Percentiles rank a stretch among this genome's conserved stretches.
These are phyloP conservation scores for Penicillium antarcticum DNA, from an alignment of 495 filamentous ascomycete species.

Conservation along the genomic window DNA sequence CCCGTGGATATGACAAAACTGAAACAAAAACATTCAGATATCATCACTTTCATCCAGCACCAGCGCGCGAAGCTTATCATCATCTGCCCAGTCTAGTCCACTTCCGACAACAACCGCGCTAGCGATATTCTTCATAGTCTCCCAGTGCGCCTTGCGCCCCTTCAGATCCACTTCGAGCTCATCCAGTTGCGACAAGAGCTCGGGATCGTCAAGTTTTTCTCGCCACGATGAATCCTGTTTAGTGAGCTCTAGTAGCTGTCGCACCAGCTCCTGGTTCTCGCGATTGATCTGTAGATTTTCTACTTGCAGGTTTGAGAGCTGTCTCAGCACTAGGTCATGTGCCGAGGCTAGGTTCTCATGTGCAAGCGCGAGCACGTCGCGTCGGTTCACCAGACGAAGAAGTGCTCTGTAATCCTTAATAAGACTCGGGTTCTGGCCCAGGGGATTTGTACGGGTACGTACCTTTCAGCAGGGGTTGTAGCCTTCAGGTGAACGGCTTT, in stretches of 20 bases:
- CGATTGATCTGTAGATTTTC: constrained; percentile 51
- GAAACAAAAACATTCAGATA: constrained; percentile 16
- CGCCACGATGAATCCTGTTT: constrained; percentile 52
- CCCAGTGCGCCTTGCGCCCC: constrained; percentile 60
- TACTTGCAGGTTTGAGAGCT: constrained; percentile 52
- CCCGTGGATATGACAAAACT: constrained; percentile 2
- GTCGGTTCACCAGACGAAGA: constrained; percentile 59
- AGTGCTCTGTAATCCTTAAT: constrained; percentile 51
- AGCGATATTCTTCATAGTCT: constrained; percentile 69
- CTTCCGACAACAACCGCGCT: constrained; percentile 77
- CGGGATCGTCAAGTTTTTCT: constrained; percentile 47
- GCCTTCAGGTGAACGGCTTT: constrained; percentile 72
- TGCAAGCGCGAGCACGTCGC: constrained; percentile 60
- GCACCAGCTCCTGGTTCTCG: constrained; percentile 60
- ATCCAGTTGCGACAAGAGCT: constrained; percentile 50
- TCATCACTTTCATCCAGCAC: constrained; percentile 72
- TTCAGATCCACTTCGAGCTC: constrained; percentile 54
- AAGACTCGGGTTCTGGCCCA: background rate
- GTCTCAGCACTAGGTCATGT: constrained; percentile 42
- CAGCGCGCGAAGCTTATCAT: constrained; percentile 64
- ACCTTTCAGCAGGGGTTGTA: constrained; percentile 67
- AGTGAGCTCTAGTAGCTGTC: constrained; percentile 57
- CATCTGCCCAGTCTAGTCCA: constrained; percentile 77
- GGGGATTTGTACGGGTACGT: constrained; percentile 10
- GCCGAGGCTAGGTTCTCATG: constrained; percentile 54